Base-by-base conservation (phyloP, 2,329 filamentous ascomycete species). In the Corynespora cassiicola region DNA sequence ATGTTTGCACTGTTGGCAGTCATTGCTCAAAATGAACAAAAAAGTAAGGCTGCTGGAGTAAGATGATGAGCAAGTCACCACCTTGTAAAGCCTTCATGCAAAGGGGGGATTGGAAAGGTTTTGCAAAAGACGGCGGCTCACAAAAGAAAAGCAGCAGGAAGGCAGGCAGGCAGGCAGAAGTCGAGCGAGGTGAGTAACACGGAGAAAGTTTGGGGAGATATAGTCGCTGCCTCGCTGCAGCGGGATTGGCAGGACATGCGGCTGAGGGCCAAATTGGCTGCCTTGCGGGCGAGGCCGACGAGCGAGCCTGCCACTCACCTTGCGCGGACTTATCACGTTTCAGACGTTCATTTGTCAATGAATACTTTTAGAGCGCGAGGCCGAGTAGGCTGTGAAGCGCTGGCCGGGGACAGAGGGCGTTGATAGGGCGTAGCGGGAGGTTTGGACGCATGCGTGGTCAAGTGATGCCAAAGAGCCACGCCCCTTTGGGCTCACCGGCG, bases 311-410 rank as follows among this genome's bases (percentile, higher is more conserved):
- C 48, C 33, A 51, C 34, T 54, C 12, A 29, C 11, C 14, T 30
- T 17, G 18, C 21, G 22, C 40, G 42, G 40, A 24, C 35, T 47
- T 54, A 54, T 54, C 50, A 52, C 39, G 42, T 51, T 54, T 24
- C 6, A 17, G 17, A 14, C 20, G 19, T 16, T 33, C 5, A 45
- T 40, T 45, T 30, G 42, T 45, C 28, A 41, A 45, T 45, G 36
- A 45, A 37, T 45, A n/a, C n/a, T n/a, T n/a, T n/a, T n/a, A n/a
- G n/a, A n/a, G n/a, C n/a, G n/a, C n/a, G n/a, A n/a, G n/a, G n/a
- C n/a, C n/a, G n/a, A n/a, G n/a, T n/a, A n/a, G n/a, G n/a, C n/a
- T n/a, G n/a, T n/a, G n/a, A n/a, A n/a, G n/a, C n/a, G n/a, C n/a
- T n/a, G n/a, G n/a, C n/a, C n/a, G n/a, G n/a, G n/a, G n/a, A n/a